Evolutionary conservation across 2,329 filamentous ascomycete species (phyloP), one percentile per base, ranked within the genome.

Genomic region (Calonectria pseudoreteaudii): DNA sequence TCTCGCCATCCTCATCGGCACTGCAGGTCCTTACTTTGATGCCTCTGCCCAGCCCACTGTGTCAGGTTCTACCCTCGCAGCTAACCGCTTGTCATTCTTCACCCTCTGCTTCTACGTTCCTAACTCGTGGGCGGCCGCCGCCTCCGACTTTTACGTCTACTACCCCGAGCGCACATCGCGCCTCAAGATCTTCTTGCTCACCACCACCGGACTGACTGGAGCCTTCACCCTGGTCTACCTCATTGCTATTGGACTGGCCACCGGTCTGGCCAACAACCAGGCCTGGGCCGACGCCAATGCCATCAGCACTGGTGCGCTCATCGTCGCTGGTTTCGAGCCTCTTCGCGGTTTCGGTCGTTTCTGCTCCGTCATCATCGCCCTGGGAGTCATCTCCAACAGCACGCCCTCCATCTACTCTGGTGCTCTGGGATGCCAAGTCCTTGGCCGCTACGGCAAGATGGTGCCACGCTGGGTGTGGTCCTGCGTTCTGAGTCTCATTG

Each of bases 81-180:
- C 70, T 10, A 79, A 78, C 14, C 81, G 82, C 9, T 85, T 95
- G 38, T 93, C 91, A 6, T 95, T 94, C 83, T 93, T 95, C 82
- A 93, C 91, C 14, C 86, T 95, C 60, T 93, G 91, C 76, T 86
- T 94, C 16, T 91, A 92, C 28, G 76, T 82, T 6, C 81, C 82
- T 26, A 83, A 82, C 47, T 83, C 81, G 0, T 97, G 94, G 94
- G 91, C 93, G 1, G 90, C 90, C 9, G 94, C 93, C 73, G 93
- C 94, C 0, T 92, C 93, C 11, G 94, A 96, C 81, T 96, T 95
- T 83, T 95, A 93, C 28, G 93, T 95, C 66, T 96, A 96, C 84
- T 94, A 95, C 79, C 93, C 94, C 0, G 86, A 88, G 3, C 87
- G 84, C 30, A 91, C 91, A 50, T 89, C 90, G 36, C 88, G 91